A percentile compares a stretch with the other conserved stretches of the same genome.
phyloP scores from a whole-genome alignment of 2,329 filamentous ascomycete species.

The Macroventuria anomochaeta region DNA sequence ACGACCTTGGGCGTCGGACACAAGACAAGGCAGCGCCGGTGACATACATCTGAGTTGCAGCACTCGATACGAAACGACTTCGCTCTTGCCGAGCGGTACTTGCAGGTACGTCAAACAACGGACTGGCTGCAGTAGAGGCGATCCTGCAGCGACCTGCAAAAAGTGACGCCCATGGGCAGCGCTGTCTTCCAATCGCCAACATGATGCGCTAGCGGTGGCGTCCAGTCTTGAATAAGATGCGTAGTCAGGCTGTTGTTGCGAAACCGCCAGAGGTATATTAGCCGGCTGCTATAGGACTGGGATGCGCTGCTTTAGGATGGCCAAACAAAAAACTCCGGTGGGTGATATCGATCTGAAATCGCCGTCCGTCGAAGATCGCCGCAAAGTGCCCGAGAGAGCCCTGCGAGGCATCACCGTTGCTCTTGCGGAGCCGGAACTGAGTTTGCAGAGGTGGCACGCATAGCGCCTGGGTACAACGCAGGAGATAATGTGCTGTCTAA shows the following conservation, averaged over 20 bases:
- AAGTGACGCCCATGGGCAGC: constrained; percentile 23
- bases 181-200: constrained; percentile 27
- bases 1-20: not conserved
- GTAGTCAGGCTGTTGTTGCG: constrained; percentile 31
- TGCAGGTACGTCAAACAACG: constrained; percentile 35
- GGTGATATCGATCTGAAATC: constrained; percentile 27
- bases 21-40: not conserved
- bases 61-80: constrained; percentile 1
- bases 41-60: constrained; percentile 4
- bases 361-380: constrained; percentile 42
- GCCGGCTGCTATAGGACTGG: constrained; percentile 30
- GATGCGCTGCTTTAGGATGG: constrained; percentile 29
- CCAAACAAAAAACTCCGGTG: constrained; percentile 47
- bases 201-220: constrained; percentile 34
- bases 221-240: constrained; percentile 29
- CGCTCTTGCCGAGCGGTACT: constrained; percentile 16
- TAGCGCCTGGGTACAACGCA: constrained; percentile 25
- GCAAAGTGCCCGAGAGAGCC: constrained; percentile 44
- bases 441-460: constrained; percentile 33
- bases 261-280: constrained; percentile 34
- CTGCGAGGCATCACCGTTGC: constrained; percentile 15
- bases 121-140: constrained; percentile 35
- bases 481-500: constrained; percentile 11
- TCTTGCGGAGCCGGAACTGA: constrained; percentile 38
- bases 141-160: constrained; percentile 25